phyloP scores from a whole-genome alignment of 192 early-diverging fungal species.

The Podochytrium sp. region DNA sequence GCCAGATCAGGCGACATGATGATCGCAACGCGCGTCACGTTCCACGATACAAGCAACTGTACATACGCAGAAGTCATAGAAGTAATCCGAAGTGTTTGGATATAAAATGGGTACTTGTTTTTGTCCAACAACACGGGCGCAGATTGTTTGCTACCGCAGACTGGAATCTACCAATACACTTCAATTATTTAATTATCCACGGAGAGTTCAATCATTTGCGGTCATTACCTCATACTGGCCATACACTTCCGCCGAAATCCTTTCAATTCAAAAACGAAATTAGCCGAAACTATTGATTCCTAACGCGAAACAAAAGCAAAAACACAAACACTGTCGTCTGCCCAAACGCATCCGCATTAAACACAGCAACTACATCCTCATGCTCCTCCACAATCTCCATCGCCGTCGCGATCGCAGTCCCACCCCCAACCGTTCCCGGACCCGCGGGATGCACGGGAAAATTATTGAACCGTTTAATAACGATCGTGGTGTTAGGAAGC shows the following conservation, averaged over 20 bases:
- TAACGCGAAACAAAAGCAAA: neutral
- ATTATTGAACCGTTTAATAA: neutral
- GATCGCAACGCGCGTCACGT: neutral
- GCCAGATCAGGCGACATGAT: neutral
- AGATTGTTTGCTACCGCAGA: neutral
- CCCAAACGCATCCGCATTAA: neutral
- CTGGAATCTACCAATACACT: neutral
- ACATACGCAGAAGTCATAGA: neutral
- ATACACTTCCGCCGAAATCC: neutral
- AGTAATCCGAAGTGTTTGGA: neutral
- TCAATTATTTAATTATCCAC: neutral
- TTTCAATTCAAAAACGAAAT: neutral
- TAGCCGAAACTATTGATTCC: neutral
- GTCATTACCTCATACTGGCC: neutral
- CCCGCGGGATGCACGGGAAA: neutral
- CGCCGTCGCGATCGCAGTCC: neutral
- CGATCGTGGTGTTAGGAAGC: neutral
- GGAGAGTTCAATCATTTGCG: neutral
- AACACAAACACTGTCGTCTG: neutral
- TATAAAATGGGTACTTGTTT: neutral
- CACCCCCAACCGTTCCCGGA: neutral
- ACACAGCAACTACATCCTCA: neutral
- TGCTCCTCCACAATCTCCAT: neutral
- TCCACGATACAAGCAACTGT: neutral
- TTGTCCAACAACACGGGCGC: neutral